phyloP scores from a whole-genome alignment of 352 stramenopile species.

The Phytopythium kandeliae region DNA sequence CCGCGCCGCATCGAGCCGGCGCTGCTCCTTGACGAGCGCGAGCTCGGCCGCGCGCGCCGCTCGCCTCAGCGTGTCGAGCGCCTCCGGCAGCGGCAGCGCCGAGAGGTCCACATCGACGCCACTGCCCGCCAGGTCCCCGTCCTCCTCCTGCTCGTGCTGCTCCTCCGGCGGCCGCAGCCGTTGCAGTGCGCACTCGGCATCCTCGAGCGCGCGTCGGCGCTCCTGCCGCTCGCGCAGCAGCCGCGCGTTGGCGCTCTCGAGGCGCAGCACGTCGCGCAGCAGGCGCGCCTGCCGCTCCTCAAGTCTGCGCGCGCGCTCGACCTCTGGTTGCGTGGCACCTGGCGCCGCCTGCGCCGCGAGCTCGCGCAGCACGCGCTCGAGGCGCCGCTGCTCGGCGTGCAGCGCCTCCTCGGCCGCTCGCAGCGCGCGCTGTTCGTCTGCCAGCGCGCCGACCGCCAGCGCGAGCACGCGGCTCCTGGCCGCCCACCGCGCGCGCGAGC shows the following conservation, averaged over 20 bases:
- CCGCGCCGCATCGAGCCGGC: conserved; percentile 31
- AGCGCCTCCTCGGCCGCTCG: conserved; percentile 35
- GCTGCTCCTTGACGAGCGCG: conserved; percentile 45
- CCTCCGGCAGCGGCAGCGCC: conserved; percentile 17
- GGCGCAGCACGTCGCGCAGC: conserved; percentile 43
- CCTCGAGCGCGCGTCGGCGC: conserved; percentile 35
- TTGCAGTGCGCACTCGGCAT: conserved; percentile 26
- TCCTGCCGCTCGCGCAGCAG: conserved; percentile 39
- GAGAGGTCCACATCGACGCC: conserved; percentile 43
- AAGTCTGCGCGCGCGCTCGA: conserved; percentile 38
- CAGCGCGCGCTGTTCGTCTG: conserved; percentile 21
- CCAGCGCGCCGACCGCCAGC: conserved; percentile 28
- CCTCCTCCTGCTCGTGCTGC: background rate
- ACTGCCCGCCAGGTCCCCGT: conserved; percentile 24
- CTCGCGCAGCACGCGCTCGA: conserved; percentile 35
- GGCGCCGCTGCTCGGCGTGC: conserved; percentile 29
- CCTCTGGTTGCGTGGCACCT: conserved; percentile 37
- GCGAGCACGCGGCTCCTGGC: conserved; percentile 16
- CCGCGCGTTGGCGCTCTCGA: conserved; percentile 46
- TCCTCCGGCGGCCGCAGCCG: conserved; percentile 19
- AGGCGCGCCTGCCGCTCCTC: conserved; percentile 36
- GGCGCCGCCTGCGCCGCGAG: conserved; percentile 38
- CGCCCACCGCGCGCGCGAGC: background rate
- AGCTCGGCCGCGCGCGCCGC: conserved; percentile 41
- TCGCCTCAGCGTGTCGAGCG: conserved; percentile 25